Evolutionary conservation across 1,139 yeast genomes (phyloP), one percentile per base, ranked within the genome.

Genomic region (Diutina rugosa): DNA sequence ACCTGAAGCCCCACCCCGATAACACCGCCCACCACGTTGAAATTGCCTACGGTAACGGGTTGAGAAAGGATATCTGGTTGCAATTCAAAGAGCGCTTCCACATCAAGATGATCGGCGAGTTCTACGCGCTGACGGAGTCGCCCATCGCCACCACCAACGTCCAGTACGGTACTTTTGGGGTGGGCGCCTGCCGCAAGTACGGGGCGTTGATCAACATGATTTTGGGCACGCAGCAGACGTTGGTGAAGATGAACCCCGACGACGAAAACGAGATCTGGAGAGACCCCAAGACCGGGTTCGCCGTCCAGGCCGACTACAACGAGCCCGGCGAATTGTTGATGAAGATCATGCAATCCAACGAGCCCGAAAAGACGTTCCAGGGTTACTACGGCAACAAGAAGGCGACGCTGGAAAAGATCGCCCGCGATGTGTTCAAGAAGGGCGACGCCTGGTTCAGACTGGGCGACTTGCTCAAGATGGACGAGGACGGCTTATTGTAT

Each of bases 361-460:
- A 82, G 56, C 75, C 84, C 2, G 85, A 83, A 63, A 74, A 77
- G n/a, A 81, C 91, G 45, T 91, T 89, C 77, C 97, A 89, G 69
- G 98, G 98, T 9, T 93, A 93, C 68, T 75, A 85, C 58, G 93
- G 93, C 41, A 89, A 91, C 69, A 79, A 83, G 63, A 76, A 78
- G 60, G 97, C 95, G 38, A 86, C 96, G 1, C 79, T 81, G 59
- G 82, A 89, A 10, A 93, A 91, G 69, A 77, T 93, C 49, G 67
- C 85, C 3, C 72, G 79, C 55, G 78, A 90, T 67, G 95, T 91
- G 3, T 88, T 87, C 70, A 78, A 73, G 59, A 81, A 86, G 65
- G 97, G 97, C 35, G 99, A 93, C 68, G 96, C 95, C 0, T 93
- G 90, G 86, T 85, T 87, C 64, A 79, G 97, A 66, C 80, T 89